Evolutionary conservation across 257 asterid genomes (phyloP).

Genomic region (Agastache rugosa): DNA sequence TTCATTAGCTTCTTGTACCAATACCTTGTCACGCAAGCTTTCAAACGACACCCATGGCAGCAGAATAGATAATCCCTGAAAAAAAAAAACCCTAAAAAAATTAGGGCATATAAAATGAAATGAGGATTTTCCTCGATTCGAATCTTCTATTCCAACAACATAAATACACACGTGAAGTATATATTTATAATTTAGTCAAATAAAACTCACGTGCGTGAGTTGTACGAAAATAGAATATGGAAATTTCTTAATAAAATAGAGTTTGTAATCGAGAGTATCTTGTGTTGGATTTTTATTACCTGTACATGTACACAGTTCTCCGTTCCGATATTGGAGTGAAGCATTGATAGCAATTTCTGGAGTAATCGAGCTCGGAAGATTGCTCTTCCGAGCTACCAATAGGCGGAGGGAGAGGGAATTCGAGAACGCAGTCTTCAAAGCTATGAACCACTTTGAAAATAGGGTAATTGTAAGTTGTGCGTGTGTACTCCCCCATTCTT

Average conservation of each 20-base stretch:
- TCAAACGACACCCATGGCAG: constrained; percentile 40
- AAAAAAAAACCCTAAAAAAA: background rate
- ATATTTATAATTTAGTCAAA: background rate
- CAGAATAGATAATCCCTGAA: constrained; percentile 44
- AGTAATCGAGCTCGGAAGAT: background rate
- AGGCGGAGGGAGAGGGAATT: constrained; percentile 33
- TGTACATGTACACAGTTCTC: constrained; percentile 34
- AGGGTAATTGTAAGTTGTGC: background rate
- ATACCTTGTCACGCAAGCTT: background rate
- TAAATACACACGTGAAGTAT: background rate
- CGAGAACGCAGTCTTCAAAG: constrained; percentile 39
- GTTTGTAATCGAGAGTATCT: no score
- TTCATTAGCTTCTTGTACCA: constrained; percentile 36
- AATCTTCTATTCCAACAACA: no score
- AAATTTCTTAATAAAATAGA: no score
- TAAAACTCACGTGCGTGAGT: no score
- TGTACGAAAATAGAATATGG: no score
- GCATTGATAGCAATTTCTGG: constrained; percentile 38
- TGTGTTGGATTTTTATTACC: background rate
- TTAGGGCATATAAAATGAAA: background rate
- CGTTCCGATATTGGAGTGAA: background rate
- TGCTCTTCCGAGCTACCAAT: background rate
- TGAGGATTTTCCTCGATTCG: background rate
- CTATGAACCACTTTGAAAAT: constrained; percentile 30
- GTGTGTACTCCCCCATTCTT: constrained; percentile 35